These are phyloP conservation scores for Nepenthes gracilis DNA, from an alignment of 148 eudicot genomes.

Conservation along the genomic window DNA sequence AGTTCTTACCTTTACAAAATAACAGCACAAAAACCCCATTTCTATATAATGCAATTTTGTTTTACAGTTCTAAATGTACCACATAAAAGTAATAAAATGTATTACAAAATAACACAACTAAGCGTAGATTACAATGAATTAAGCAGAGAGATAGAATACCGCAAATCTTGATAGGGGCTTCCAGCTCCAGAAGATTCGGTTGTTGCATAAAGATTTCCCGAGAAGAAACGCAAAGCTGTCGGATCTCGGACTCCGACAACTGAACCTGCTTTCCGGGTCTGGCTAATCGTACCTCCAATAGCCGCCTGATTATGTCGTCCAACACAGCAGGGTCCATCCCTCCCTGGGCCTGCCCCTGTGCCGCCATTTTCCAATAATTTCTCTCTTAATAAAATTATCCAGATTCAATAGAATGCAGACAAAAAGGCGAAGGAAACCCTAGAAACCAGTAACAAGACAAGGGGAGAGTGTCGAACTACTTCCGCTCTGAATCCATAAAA, in stretches of 20 bases:
- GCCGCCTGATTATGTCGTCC: slow-evolving; percentile 73
- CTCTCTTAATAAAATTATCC: background rate
- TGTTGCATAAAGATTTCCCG: slow-evolving; percentile 71
- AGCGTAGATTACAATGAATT: too few species aligned
- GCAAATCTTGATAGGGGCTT: slow-evolving; percentile 93
- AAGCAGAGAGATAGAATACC: slow-evolving; percentile 23
- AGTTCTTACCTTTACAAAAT: too few species aligned
- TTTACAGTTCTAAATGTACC: too few species aligned
- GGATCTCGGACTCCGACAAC: slow-evolving; percentile 82
- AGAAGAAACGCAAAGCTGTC: slow-evolving; percentile 73
- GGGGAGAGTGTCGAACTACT: too few species aligned
- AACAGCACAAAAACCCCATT: too few species aligned
- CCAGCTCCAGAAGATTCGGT: slow-evolving; percentile 84
- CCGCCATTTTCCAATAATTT: slow-evolving; percentile 19
- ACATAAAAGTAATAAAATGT: too few species aligned
- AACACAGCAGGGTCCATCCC: slow-evolving; percentile 40
- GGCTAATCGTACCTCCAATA: slow-evolving; percentile 65
- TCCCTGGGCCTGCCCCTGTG: slow-evolving; percentile 16
- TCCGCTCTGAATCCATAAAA: too few species aligned
- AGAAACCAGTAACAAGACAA: background rate
- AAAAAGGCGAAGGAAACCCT: background rate
- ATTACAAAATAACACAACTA: too few species aligned
- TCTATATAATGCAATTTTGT: too few species aligned
- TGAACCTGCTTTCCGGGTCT: slow-evolving; percentile 89
- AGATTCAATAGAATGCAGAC: background rate